Base-by-base conservation (phyloP, 1,284 basidiomycete genomes). In the Leccinum olivaceoglutinosum region DNA sequence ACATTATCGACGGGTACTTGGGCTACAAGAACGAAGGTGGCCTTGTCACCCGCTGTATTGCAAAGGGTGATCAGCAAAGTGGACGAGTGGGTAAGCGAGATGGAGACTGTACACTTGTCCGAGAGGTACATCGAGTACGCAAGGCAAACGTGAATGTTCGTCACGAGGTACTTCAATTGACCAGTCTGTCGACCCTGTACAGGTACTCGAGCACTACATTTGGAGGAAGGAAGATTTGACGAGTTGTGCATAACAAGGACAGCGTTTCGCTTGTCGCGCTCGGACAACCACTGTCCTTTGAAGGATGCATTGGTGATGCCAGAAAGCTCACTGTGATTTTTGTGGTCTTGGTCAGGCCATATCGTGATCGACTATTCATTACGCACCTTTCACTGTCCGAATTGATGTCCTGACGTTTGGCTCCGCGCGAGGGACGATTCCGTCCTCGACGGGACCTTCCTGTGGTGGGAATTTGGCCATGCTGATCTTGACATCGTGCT, bases 61-160 rank as follows among this genome's bases (percentile, higher is more conserved):
- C 3, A 38, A 5, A 56, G 2, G 2, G 8, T 32, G 5, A 39
- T 71, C n/a, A 72, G 39, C 4, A 4, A 38, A 3, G 11, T 32
- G 7, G 5, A 6, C 7, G 7, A 3, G 16, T 1, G 5, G 39
- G 4, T n/a, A 3, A 46, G 39, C 2, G 16, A 53, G 51, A 21
- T 5, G 4, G 7, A 1, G 8, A 57, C 0, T 62, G 10, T 56
- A 74, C 71, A 62, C 57, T 71, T 74, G 56, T 74, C 64, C 2
- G 72, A 74, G n/a, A 72, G 63, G 41, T 73, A 72, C 62, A 73
- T 64, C 3, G 64, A 66, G 41, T 67, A 72, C 1, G 72, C 72
- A 9, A 68, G 65, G 14, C 66, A 73, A 0, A 64, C 51, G 16
- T 73, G 64, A 2, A 65, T 60, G 51, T 55, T 68, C 0, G 61